phyloP scores from a whole-genome alignment of 2,329 filamentous ascomycete genomes.

The Gremmenia infestans region DNA sequence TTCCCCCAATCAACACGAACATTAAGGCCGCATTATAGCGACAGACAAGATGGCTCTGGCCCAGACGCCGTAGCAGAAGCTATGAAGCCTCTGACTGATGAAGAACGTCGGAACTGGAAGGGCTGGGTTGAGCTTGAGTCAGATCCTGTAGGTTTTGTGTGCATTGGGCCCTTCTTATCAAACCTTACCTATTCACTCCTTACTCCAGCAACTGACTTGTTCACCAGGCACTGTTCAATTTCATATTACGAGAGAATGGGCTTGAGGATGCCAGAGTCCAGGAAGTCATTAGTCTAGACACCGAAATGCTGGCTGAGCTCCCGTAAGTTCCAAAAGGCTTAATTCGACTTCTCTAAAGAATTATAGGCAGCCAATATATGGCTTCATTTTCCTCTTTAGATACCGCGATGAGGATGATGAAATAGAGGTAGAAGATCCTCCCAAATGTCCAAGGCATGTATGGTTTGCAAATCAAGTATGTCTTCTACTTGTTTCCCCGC shows the following conservation, averaged over 20 bases:
- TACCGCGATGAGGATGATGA: slow-evolving; percentile 50
- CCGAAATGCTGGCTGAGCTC: slow-evolving; percentile 55
- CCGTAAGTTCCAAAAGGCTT: slow-evolving; percentile 43
- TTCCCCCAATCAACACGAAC: neutral
- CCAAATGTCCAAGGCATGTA: slow-evolving; percentile 56
- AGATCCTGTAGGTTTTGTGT: slow-evolving; percentile 60
- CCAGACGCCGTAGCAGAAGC: slow-evolving; percentile 16
- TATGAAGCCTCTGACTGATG: slow-evolving; percentile 42
- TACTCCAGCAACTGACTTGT: neutral
- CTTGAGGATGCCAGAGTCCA: slow-evolving; percentile 68
- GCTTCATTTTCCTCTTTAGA: slow-evolving; percentile 84
- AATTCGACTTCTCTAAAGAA: slow-evolving; percentile 25
- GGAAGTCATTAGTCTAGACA: slow-evolving; percentile 71
- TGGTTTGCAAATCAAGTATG: slow-evolving; percentile 93
- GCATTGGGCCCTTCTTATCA: neutral
- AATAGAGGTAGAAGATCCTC: slow-evolving; percentile 44
- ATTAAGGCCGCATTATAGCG: neutral
- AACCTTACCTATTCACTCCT: neutral
- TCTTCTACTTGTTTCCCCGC: slow-evolving; percentile 3
- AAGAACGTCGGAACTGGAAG: slow-evolving; percentile 58
- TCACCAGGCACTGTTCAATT: slow-evolving; percentile 72
- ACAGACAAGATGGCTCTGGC: neutral
- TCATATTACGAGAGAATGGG: slow-evolving; percentile 74
- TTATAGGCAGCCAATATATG: slow-evolving; percentile 67
- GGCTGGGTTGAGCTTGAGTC: slow-evolving; percentile 85